Evolutionary conservation across 2,329 filamentous ascomycete species (phyloP).

Genomic region (Rhytidhysteron rufulum): DNA sequence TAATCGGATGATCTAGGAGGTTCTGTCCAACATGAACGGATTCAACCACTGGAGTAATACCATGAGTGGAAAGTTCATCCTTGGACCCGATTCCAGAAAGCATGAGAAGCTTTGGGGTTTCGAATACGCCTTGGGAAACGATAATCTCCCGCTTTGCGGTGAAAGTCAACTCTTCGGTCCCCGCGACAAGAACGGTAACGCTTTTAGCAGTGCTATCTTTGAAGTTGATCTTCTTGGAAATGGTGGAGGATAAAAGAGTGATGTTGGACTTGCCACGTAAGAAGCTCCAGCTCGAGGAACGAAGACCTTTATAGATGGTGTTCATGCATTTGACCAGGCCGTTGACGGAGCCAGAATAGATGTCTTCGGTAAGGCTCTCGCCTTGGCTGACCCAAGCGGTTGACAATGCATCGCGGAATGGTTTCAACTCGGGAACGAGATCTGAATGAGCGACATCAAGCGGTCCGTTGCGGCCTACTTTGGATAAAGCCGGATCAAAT

Average conservation of each 20-base stretch:
- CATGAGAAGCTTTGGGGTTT: constrained; percentile 59
- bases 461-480: constrained; percentile 51
- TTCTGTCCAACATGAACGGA: constrained; percentile 60
- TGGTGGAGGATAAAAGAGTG: constrained; percentile 45
- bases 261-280: constrained; percentile 54
- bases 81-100: constrained; percentile 57
- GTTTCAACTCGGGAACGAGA: constrained; percentile 49
- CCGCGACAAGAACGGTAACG: constrained; percentile 44
- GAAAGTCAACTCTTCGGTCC: constrained; percentile 38
- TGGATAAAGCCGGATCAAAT: constrained; percentile 44
- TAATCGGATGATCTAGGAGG: constrained; percentile 51
- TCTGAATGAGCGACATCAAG: constrained; percentile 54
- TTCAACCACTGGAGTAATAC: constrained; percentile 50
- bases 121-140: constrained; percentile 48
- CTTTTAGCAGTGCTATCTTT: constrained; percentile 44
- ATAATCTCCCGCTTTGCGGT: constrained; percentile 6
- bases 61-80: constrained; percentile 46
- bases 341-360: constrained; percentile 54
- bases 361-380: constrained; percentile 49
- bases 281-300: constrained; percentile 51
- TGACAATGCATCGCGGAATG: constrained; percentile 49
- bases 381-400: constrained; percentile 55
- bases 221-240: constrained; percentile 54
- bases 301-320: constrained; percentile 56
- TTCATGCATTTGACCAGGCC: constrained; percentile 54